Conservation (phyloP, 768 basidiomycete species). For the Erythrobasidium yunnanense region DNA sequence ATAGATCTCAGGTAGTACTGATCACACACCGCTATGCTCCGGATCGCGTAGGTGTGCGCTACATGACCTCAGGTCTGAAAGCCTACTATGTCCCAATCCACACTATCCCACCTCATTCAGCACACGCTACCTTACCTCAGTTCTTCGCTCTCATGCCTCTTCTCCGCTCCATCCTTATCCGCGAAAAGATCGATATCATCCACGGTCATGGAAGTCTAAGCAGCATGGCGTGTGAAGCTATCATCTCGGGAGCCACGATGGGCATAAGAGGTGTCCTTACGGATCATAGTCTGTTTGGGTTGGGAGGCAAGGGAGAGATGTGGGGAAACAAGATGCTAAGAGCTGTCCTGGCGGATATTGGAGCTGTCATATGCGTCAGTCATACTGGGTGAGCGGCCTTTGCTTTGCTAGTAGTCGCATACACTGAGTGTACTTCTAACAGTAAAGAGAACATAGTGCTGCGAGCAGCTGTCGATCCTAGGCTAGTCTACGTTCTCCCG, state of each 20-base stretch:
- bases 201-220: conserved; percentile 89
- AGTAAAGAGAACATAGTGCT: conserved; percentile 97
- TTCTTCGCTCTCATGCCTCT: conserved; percentile 88
- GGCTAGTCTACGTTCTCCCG: conserved; percentile 79
- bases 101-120: conserved; percentile 58
- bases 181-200: conserved; percentile 74
- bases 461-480: conserved; percentile 61
- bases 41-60: conserved; percentile 75
- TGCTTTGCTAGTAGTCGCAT: no score
- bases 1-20: conserved; percentile 61
- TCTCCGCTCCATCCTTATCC: conserved; percentile 71
- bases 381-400: conserved; percentile 92
- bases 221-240: conserved; percentile 79
- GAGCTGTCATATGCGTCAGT: conserved; percentile 89
- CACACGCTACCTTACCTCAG: conserved; percentile 85
- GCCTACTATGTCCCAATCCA: conserved; percentile 83
- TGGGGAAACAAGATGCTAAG: conserved; percentile 90
- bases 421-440: no score
- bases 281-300: conserved; percentile 91
- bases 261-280: conserved; percentile 87
- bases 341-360: conserved; percentile 75
- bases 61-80: conserved; percentile 75
- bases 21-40: conserved; percentile 85
- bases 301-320: conserved; percentile 93
- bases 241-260: conserved; percentile 76